Evolutionary conservation across 257 asterid genomes (phyloP).

Genomic region (Scutellaria galericulata): DNA sequence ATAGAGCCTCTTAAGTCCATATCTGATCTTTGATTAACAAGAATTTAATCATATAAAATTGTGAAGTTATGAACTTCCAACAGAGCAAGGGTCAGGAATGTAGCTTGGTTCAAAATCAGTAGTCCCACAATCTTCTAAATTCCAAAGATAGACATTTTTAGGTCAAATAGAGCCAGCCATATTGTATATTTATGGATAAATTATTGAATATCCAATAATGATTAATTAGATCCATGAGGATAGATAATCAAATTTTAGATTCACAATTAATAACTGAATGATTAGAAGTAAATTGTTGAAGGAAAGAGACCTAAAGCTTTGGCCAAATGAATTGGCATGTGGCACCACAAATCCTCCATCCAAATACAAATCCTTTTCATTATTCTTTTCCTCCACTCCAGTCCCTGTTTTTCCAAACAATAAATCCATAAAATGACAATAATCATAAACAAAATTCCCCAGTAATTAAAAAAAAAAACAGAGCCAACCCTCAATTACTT

Average conservation of each 20-base stretch:
- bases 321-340: conserved; percentile 76
- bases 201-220: background rate
- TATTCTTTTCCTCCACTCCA: conserved; percentile 54
- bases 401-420: conserved; percentile 42
- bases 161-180: background rate
- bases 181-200: too few species aligned
- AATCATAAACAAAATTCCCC: too few species aligned
- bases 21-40: background rate
- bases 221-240: background rate
- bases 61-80: background rate
- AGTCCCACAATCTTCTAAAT: background rate
- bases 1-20: too few species aligned
- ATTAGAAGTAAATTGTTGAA: background rate
- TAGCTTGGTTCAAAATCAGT: background rate
- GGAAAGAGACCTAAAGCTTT: conserved; percentile 67
- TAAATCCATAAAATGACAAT: background rate
- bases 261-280: background rate
- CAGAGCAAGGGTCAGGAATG: background rate
- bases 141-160: conserved; percentile 7
- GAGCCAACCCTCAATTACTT: too few species aligned
- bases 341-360: conserved; percentile 74
- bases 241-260: conserved; percentile 12
- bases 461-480: too few species aligned
- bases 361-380: conserved; percentile 49
- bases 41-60: background rate